Evolutionary conservation across 2,329 filamentous ascomycete species (phyloP).

Genomic region (Cercospora berteroae): DNA sequence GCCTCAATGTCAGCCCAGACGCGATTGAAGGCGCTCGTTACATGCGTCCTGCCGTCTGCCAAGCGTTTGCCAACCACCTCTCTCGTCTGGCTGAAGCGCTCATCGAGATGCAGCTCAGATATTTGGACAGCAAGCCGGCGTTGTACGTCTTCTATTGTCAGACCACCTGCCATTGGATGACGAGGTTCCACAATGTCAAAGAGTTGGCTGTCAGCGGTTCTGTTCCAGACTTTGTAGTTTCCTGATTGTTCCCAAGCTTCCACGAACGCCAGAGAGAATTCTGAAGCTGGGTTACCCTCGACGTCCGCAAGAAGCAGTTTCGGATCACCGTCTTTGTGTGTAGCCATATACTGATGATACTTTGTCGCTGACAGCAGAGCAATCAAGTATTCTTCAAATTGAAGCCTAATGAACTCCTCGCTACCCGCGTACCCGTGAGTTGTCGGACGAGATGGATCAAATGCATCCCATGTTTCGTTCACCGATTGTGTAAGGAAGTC

Average conservation of each 20-base stretch:
- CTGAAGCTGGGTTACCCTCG: constrained; percentile 78
- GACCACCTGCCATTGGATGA: constrained; percentile 87
- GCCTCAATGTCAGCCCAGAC: constrained; percentile 88
- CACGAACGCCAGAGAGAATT: constrained; percentile 83
- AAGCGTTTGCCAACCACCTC: constrained; percentile 87
- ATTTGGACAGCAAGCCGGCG: constrained; percentile 87
- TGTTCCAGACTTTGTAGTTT: constrained; percentile 87
- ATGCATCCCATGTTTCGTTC: constrained; percentile 93
- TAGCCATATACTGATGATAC: constrained; percentile 62
- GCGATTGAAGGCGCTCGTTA: constrained; percentile 80
- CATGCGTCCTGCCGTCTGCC: constrained; percentile 83
- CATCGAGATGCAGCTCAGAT: constrained; percentile 88
- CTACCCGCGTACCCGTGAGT: constrained; percentile 93
- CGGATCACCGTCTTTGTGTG: constrained; percentile 50
- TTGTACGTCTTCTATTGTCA: constrained; percentile 93
- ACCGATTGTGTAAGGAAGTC: constrained; percentile 92
- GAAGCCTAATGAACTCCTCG: constrained; percentile 93
- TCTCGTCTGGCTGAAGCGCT: constrained; percentile 76
- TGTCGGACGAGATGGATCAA: constrained; percentile 84
- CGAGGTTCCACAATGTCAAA: constrained; percentile 93
- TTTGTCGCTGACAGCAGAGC: constrained; percentile 85
- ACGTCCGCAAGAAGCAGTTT: constrained; percentile 59
- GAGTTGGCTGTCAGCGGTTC: constrained; percentile 70
- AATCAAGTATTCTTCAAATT: constrained; percentile 95
- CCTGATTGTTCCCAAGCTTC: constrained; percentile 84